phyloP scores from a whole-genome alignment of 2,329 filamentous ascomycete species.

The Epichloe gansuensis region DNA sequence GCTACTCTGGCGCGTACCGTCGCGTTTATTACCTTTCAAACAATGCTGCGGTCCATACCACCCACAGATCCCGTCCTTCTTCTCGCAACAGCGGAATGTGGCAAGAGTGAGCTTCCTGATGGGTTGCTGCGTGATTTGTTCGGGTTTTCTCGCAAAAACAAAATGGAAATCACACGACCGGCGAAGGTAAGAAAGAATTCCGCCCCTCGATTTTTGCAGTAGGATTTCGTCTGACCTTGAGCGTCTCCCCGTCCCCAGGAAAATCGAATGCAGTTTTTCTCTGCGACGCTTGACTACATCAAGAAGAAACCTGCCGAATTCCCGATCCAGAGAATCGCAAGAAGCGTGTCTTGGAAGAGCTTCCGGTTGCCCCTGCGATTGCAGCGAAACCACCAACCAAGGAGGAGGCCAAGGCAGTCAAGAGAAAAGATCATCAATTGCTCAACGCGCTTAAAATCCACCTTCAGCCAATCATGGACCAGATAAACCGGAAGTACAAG shows the following conservation, averaged over 20 bases:
- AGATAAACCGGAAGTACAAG: slow-evolving; percentile 81
- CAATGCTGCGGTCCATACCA: slow-evolving; percentile 70
- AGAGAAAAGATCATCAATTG: slow-evolving; percentile 69
- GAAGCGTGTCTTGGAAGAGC: slow-evolving; percentile 65
- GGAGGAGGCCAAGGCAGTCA: slow-evolving; percentile 68
- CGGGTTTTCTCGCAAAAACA: slow-evolving; percentile 70
- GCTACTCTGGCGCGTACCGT: slow-evolving; percentile 47
- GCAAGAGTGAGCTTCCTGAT: slow-evolving; percentile 46
- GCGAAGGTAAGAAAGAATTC: slow-evolving; percentile 35
- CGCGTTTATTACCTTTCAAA: slow-evolving; percentile 69
- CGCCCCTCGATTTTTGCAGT: not conserved
- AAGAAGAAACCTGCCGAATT: slow-evolving; percentile 73
- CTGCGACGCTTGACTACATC: slow-evolving; percentile 60
- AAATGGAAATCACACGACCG: slow-evolving; percentile 58
- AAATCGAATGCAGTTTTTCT: slow-evolving; percentile 70
- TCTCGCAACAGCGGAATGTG: slow-evolving; percentile 69
- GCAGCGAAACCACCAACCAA: slow-evolving; percentile 58
- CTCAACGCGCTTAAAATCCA: slow-evolving; percentile 80
- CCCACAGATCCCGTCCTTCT: slow-evolving; percentile 84
- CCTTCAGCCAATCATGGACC: slow-evolving; percentile 93
- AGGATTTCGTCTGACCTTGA: too few species aligned
- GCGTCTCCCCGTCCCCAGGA: slow-evolving; percentile 19
- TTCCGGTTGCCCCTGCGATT: slow-evolving; percentile 63
- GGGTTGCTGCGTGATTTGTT: slow-evolving; percentile 69
- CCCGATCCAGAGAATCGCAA: slow-evolving; percentile 79